Percentiles rank a stretch among this genome's conserved stretches.
Conservation (phyloP, 2,329 filamentous ascomycete species). For the Ophiostoma triangulosporum region DNA sequence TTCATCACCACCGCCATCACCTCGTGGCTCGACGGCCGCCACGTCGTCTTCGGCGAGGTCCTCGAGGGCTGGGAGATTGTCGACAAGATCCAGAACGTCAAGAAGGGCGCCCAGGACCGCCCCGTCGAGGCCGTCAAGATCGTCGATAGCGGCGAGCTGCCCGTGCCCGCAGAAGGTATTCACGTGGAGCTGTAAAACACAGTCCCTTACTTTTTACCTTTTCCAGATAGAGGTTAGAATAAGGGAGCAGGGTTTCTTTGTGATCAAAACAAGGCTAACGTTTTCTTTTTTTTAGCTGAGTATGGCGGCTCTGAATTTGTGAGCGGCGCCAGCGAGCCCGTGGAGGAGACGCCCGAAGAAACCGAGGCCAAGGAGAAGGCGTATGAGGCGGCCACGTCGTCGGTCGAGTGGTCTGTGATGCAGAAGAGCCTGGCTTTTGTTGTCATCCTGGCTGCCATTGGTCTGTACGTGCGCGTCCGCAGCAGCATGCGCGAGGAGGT, state of each 20-base stretch:
- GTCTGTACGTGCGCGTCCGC: slow-evolving; percentile 27
- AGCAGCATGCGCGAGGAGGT: slow-evolving; percentile 19
- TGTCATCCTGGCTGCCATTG: slow-evolving; percentile 33
- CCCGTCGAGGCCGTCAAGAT: slow-evolving; percentile 60
- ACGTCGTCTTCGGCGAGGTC: slow-evolving; percentile 83
- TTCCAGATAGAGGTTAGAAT: not conserved
- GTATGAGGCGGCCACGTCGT: not conserved
- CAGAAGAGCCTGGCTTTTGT: slow-evolving; percentile 39
- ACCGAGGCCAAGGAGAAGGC: not conserved
- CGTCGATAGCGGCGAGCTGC: slow-evolving; percentile 69
- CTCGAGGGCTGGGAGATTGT: slow-evolving; percentile 74
- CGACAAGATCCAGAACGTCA: slow-evolving; percentile 60
- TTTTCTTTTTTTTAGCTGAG: not conserved
- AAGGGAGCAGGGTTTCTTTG: not conserved
- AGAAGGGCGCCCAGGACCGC: slow-evolving; percentile 54
- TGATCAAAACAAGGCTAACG: not conserved
- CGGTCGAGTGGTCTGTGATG: slow-evolving; percentile 26
- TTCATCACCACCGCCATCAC: slow-evolving; percentile 80
- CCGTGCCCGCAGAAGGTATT: slow-evolving; percentile 83
- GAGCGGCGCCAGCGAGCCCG: not conserved
- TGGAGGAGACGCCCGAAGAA: not conserved
- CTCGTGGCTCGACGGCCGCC: slow-evolving; percentile 69
- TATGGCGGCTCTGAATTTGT: not conserved
- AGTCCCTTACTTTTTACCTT: too few relatives aligned
- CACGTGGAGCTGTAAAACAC: slow-evolving; percentile 62